Base-by-base conservation (phyloP, 1,284 basidiomycete species). In the Marasmius tenuissimus region DNA sequence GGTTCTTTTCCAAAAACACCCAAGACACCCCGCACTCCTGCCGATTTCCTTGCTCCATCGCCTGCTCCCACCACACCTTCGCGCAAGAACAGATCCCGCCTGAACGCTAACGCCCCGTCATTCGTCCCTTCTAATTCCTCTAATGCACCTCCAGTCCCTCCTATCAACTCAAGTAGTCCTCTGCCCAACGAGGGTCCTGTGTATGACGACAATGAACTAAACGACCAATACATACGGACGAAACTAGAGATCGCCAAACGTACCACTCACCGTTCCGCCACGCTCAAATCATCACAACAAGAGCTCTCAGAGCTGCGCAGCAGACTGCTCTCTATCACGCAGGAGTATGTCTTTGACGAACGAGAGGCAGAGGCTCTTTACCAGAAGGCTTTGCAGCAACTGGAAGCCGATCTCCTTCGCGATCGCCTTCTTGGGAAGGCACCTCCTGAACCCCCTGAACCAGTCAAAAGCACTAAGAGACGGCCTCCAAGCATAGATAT, bases 341-440 rank as follows among this genome's bases (percentile, higher is more conserved):
- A 80, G 52, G 85, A 91, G 68, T 93, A 94, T 68, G 82, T 95
- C 66, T 96, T 95, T 69, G 84, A 87, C 63, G 78, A 85, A 65
- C 84, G 81, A 61, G 89, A 92, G 61, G 93, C 87, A 39, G 84
- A 92, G 65, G 77, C 75, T 3, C 71, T 82, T 7, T 91, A 89
- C 71, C 78, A 76, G 45, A 73, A 77, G 8, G 84, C 90, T 68
- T 85, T 85, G 56, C 75, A 82, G 45, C 85, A 84, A 67, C 76
- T 76, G 16, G 83, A 88, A 48, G 77, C 80, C 18, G 68, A 73
- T 1, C 72, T 77, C 8, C 77, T 94, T 11, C 80, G 86, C 63
- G 80, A 79, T 4, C 82, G 80, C 55, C 77, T 94, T 48, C 83
- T 82, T 33, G 82, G 82, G 9, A 42, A 62, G 18, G 52, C 27